Percentiles rank a stretch among this genome's conserved stretches.
Conservation (phyloP, 768 basidiomycete genomes). For the Leccinellum rugosiceps region DNA sequence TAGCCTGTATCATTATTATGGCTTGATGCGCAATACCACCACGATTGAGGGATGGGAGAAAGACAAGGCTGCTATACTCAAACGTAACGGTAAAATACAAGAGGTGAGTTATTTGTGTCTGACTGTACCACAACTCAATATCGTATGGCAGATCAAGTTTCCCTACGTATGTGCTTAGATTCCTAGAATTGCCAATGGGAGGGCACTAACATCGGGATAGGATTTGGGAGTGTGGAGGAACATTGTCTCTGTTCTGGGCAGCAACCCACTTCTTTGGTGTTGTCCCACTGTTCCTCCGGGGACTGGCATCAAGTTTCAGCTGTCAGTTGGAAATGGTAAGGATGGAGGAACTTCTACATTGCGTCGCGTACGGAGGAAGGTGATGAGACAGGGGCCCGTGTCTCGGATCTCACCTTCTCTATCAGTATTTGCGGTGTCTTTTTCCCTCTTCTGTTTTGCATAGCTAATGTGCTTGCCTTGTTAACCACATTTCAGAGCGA, state of each 20-base stretch:
- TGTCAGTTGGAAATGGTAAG: slow-evolving; percentile 75
- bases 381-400: slow-evolving; percentile 3
- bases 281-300: slow-evolving; percentile 69
- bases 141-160: slow-evolving; percentile 65
- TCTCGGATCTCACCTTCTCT: not conserved
- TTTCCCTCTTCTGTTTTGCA: not conserved
- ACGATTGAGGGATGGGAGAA: slow-evolving; percentile 99
- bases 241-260: slow-evolving; percentile 73
- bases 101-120: slow-evolving; percentile 45
- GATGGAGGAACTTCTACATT: slow-evolving; percentile 45
- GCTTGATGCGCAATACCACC: slow-evolving; percentile 76
- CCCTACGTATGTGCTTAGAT: slow-evolving; percentile 70
- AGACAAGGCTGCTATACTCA: slow-evolving; percentile 85
- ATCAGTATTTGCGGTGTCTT: slow-evolving; percentile 6
- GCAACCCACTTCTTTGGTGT: slow-evolving; percentile 76
- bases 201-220: slow-evolving; percentile 38
- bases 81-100: slow-evolving; percentile 79
- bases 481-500: slow-evolving; percentile 28
- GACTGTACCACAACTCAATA: not conserved
- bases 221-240: slow-evolving; percentile 77
- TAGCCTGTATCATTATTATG: slow-evolving; percentile 86
- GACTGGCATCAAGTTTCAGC: slow-evolving; percentile 72
- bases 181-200: not conserved
- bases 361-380: slow-evolving; percentile 9
- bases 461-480: slow-evolving; percentile 9